These are phyloP conservation scores for Trebouxiophyceae sp. DNA, from an alignment of 163 green algal species.

Conservation along the genomic window DNA sequence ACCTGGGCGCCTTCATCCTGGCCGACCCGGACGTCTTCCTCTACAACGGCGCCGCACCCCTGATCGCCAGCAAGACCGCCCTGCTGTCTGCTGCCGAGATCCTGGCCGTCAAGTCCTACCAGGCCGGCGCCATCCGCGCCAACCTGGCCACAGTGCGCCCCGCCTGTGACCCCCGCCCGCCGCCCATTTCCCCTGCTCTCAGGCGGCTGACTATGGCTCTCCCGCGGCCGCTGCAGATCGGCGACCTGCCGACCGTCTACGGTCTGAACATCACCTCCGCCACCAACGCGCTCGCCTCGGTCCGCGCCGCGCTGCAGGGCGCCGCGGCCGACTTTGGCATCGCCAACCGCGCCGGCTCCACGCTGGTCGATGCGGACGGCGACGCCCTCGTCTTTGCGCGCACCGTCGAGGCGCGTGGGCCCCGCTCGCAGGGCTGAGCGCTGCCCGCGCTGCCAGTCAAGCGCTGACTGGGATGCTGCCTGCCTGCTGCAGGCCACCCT, in stretches of 20 bases:
- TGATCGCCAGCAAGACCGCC: slow-evolving; percentile 14
- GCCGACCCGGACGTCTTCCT: slow-evolving; percentile 51
- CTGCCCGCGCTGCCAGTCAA: too few species aligned
- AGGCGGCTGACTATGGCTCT: too few species aligned
- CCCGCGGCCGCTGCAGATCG: not conserved
- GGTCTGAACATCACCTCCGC: not conserved
- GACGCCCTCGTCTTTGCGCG: not conserved
- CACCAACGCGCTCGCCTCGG: not conserved
- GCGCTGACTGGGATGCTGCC: too few species aligned
- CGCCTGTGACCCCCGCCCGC: not conserved
- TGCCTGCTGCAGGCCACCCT: not conserved
- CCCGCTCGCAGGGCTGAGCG: not conserved
- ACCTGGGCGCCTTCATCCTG: slow-evolving; percentile 53
- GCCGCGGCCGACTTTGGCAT: not conserved
- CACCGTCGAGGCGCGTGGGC: not conserved
- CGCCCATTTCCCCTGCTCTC: slow-evolving; percentile 8
- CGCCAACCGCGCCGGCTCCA: not conserved
- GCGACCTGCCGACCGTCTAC: not conserved
- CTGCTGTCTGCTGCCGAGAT: slow-evolving; percentile 19
- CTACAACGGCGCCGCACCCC: slow-evolving; percentile 28
- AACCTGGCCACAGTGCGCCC: not conserved
- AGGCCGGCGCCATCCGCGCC: slow-evolving; percentile 28
- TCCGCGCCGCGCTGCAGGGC: not conserved
- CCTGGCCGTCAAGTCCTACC: slow-evolving; percentile 44
- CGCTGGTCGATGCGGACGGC: not conserved